Evolutionary conservation across 169 alveolate species (phyloP).

Genomic region (Babesia caballi): DNA sequence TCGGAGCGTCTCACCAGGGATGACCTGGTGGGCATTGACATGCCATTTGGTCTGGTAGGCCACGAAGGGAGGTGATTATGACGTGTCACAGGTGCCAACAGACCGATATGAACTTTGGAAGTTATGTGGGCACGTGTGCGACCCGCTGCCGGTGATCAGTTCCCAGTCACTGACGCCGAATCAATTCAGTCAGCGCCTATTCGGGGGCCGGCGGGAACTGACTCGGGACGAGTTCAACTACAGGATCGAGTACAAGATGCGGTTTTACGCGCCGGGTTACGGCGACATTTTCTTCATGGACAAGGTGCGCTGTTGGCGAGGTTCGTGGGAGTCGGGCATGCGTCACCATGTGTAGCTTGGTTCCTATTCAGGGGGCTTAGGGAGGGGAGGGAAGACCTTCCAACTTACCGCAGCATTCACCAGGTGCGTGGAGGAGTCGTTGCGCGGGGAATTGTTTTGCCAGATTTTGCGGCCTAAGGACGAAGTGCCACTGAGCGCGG

Average conservation of each 20-base stretch:
- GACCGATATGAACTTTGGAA: slow-evolving; percentile 72
- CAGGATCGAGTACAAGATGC: slow-evolving; percentile 66
- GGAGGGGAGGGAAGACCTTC: slow-evolving; percentile 63
- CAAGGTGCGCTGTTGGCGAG: slow-evolving; percentile 60
- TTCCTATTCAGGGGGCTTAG: slow-evolving; percentile 29
- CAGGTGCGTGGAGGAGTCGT: slow-evolving; percentile 64
- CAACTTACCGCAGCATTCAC: slow-evolving; percentile 64
- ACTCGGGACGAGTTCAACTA: slow-evolving; percentile 71
- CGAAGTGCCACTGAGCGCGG: slow-evolving; percentile 67
- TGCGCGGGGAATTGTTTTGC: too few relatives aligned
- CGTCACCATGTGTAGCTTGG: slow-evolving; percentile 36
- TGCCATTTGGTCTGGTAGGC: slow-evolving; percentile 72
- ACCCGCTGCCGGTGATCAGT: slow-evolving; percentile 69
- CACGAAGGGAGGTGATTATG: neutral
- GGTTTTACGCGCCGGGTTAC: slow-evolving; percentile 73
- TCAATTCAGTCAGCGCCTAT: slow-evolving; percentile 61
- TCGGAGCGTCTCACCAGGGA: slow-evolving; percentile 53
- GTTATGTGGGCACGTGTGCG: slow-evolving; percentile 74
- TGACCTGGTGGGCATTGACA: slow-evolving; percentile 69
- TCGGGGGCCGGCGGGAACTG: slow-evolving; percentile 49
- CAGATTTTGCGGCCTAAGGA: slow-evolving; percentile 59
- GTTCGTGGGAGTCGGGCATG: neutral
- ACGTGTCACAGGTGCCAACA: slow-evolving; percentile 41
- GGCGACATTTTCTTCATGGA: slow-evolving; percentile 69
- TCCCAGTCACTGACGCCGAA: slow-evolving; percentile 72